phyloP scores from a whole-genome alignment of 2,329 filamentous ascomycete genomes.

The Talaromyces islandicus region DNA sequence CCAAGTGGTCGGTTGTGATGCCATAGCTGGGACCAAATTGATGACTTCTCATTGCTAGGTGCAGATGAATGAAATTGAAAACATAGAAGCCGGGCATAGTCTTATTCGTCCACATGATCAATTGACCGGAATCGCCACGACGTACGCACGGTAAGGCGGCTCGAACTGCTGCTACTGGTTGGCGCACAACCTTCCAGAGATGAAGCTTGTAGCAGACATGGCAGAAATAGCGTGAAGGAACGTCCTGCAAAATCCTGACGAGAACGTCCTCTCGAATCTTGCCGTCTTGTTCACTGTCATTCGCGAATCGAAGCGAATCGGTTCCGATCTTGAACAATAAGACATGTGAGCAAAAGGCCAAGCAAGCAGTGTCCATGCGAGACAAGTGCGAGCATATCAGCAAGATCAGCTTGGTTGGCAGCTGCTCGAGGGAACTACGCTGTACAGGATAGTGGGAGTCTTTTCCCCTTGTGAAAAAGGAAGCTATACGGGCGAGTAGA shows the following conservation, averaged over 20 bases:
- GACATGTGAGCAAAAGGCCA: neutral
- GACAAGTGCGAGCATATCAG: conserved; percentile 2
- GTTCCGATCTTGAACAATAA: conserved; percentile 3
- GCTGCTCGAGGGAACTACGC: neutral
- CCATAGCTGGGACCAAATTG: conserved; percentile 2
- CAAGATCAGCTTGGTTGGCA: conserved; percentile 2
- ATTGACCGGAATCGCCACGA: neutral
- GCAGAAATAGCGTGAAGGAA: conserved; percentile 1
- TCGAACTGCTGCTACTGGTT: neutral
- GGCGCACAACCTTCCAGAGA: neutral
- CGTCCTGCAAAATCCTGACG: conserved; percentile 1
- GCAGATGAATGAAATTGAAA: conserved; percentile 2
- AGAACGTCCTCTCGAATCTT: conserved; percentile 1
- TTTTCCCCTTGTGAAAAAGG: neutral
- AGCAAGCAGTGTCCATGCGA: conserved; percentile 1
- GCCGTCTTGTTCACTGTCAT: neutral
- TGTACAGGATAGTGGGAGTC: neutral
- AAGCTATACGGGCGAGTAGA: neutral
- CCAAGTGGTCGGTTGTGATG: neutral
- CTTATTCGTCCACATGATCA: neutral
- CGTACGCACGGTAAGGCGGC: neutral
- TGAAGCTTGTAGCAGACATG: conserved; percentile 1
- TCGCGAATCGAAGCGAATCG: neutral
- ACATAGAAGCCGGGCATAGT: neutral
- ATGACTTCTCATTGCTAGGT: conserved; percentile 3